Conservation (phyloP, 805 yeast species). For the Cyberlindnera sargentensis region DNA sequence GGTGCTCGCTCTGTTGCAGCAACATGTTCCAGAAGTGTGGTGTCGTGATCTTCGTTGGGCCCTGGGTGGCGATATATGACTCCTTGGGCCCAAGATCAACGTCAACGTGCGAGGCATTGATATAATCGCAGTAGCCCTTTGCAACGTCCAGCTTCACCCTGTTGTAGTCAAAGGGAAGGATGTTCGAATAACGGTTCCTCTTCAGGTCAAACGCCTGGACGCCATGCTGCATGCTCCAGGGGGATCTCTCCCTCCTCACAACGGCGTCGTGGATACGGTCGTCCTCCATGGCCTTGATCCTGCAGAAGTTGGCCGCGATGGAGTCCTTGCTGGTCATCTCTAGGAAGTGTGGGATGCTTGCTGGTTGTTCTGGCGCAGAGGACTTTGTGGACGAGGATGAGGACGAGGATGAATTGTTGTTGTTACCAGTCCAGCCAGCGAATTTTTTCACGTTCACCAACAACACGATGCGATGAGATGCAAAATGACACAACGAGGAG, state of each 20-base stretch:
- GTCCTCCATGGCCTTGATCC: slow-evolving; percentile 31
- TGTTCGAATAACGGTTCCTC: slow-evolving; percentile 55
- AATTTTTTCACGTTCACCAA: too few species aligned
- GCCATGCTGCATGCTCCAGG: slow-evolving; percentile 17
- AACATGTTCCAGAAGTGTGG: slow-evolving; percentile 90
- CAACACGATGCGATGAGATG: too few species aligned
- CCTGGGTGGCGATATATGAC: slow-evolving; percentile 64
- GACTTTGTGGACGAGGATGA: too few species aligned
- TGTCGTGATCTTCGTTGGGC: slow-evolving; percentile 68
- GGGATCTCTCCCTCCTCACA: slow-evolving; percentile 19
- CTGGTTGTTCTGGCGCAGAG: too few species aligned
- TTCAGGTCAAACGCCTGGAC: slow-evolving; percentile 11
- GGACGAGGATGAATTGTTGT: too few species aligned
- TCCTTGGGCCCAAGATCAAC: slow-evolving; percentile 7
- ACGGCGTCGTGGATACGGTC: slow-evolving; percentile 32
- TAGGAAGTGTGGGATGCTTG: not conserved
- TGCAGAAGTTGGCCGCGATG: slow-evolving; percentile 22
- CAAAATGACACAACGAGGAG: too few species aligned
- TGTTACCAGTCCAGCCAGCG: too few species aligned
- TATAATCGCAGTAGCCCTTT: slow-evolving; percentile 15
- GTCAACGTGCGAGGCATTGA: slow-evolving; percentile 17
- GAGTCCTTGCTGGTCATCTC: not conserved
- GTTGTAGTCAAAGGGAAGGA: slow-evolving; percentile 62
- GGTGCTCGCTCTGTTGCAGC: slow-evolving; percentile 50
- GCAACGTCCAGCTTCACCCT: slow-evolving; percentile 37